A percentile compares a stretch with the other conserved stretches of the same genome.
Evolutionary conservation across 2,329 filamentous ascomycete species (phyloP).

Genomic region (Knufia petricola): DNA sequence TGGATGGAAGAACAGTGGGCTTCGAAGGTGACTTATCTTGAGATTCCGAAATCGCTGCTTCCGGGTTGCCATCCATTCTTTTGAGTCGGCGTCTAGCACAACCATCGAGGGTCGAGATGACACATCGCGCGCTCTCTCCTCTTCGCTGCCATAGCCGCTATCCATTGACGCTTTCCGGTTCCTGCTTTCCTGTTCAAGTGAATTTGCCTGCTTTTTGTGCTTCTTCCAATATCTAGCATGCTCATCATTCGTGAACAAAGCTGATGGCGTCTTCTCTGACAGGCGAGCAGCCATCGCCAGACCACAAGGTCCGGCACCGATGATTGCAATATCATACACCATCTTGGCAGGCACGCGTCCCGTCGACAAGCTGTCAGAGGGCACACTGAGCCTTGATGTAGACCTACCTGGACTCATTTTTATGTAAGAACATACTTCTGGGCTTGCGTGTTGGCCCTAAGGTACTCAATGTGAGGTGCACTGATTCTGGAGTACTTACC

Average conservation of each 20-base stretch:
- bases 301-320: slow-evolving; percentile 66
- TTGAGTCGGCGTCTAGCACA: slow-evolving; percentile 57
- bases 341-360: slow-evolving; percentile 9
- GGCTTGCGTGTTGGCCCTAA: too few species aligned
- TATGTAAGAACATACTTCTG: neutral
- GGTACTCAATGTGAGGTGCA: neutral
- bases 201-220: slow-evolving; percentile 13
- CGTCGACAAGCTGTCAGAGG: too few species aligned
- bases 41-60: slow-evolving; percentile 58
- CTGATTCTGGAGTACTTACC: neutral
- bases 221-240: slow-evolving; percentile 55
- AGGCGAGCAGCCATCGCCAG: slow-evolving; percentile 65
- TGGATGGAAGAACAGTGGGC: slow-evolving; percentile 75
- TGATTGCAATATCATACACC: slow-evolving; percentile 54
- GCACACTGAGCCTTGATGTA: neutral
- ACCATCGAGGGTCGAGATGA: slow-evolving; percentile 38
- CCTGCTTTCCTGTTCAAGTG: slow-evolving; percentile 14
- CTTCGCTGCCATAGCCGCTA: slow-evolving; percentile 4
- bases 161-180: slow-evolving; percentile 1
- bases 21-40: slow-evolving; percentile 62
- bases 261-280: slow-evolving; percentile 62
- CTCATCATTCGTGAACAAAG: slow-evolving; percentile 74
- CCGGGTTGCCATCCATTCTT: slow-evolving; percentile 62
- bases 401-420: neutral
- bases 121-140: slow-evolving; percentile 10